phyloP scores from a whole-genome alignment of 306 rosid genomes.

The apple (Malus domestica) region DNA sequence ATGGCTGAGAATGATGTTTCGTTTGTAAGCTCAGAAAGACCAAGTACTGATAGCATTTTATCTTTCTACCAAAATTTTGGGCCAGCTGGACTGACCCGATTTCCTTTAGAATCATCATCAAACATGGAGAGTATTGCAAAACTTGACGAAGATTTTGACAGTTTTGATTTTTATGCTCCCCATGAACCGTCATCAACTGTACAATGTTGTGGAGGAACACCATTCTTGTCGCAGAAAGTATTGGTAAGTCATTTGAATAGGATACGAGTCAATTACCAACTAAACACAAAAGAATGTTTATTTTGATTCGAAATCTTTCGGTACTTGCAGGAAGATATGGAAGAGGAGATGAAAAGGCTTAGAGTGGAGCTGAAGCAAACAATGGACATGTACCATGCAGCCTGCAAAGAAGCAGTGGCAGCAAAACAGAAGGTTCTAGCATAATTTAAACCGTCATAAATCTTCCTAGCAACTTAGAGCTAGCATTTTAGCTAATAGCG shows the following conservation, averaged over 20 bases:
- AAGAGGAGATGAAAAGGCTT: slow-evolving; percentile 23
- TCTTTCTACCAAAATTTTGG: slow-evolving; percentile 21
- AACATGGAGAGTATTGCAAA: not conserved
- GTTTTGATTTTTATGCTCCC: not conserved
- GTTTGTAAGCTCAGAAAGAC: slow-evolving; percentile 15
- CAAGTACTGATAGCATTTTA: slow-evolving; percentile 22
- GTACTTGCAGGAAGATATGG: slow-evolving; percentile 19
- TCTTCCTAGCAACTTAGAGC: not conserved
- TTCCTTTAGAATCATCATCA: not conserved
- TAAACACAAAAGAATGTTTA: not conserved
- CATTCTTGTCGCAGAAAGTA: slow-evolving; percentile 4
- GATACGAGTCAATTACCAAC: not conserved
- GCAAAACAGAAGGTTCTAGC: slow-evolving; percentile 19
- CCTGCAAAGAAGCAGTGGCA: slow-evolving; percentile 16
- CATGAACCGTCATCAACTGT: not conserved
- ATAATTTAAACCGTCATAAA: not conserved
- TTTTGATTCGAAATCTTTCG: not conserved
- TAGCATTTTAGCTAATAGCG: not conserved
- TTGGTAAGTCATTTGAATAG: slow-evolving; percentile 5
- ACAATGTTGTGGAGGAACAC: not conserved
- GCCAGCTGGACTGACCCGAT: not conserved
- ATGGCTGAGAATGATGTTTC: slow-evolving; percentile 9
- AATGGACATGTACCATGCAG: slow-evolving; percentile 20
- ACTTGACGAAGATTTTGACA: not conserved
- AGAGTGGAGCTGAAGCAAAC: slow-evolving; percentile 22